Evolutionary conservation across 345 rosid genomes (phyloP).

Genomic region (Cardamine occulta): DNA sequence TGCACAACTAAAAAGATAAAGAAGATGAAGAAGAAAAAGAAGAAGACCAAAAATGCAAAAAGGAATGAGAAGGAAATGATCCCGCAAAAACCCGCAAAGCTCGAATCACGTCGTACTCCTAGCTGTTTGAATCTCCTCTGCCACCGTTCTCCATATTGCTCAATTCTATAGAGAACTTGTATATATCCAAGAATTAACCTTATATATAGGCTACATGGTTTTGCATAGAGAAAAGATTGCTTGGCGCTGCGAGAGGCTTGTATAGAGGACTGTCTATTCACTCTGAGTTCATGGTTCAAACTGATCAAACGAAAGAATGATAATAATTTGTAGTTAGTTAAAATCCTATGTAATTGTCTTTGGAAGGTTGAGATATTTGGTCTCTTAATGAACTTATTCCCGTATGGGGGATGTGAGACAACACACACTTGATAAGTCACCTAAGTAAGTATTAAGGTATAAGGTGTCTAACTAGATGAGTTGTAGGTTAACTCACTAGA

Average conservation of each 20-base stretch:
- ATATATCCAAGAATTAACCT: background rate
- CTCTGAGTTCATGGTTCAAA: background rate
- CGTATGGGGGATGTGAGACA: background rate
- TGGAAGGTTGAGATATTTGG: background rate
- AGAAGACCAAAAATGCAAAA: background rate
- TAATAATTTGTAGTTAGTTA: background rate
- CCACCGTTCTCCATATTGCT: conserved; percentile 5
- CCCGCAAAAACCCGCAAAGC: background rate
- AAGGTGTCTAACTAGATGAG: background rate
- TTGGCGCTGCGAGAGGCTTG: background rate
- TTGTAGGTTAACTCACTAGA: background rate
- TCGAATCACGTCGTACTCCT: background rate
- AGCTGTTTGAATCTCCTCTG: background rate
- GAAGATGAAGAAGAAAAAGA: background rate
- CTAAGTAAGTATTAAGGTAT: background rate
- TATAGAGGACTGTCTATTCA: background rate
- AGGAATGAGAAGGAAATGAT: background rate
- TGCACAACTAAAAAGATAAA: background rate
- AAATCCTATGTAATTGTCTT: background rate
- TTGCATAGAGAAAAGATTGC: background rate
- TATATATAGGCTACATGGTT: background rate
- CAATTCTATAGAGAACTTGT: conserved; percentile 17
- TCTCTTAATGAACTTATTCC: background rate
- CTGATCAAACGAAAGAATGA: background rate
- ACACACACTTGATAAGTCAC: conserved; percentile 9